These are phyloP conservation scores for Ophiostoma sp. DNA, from an alignment of 2,329 filamentous ascomycete species.

Conservation along the genomic window DNA sequence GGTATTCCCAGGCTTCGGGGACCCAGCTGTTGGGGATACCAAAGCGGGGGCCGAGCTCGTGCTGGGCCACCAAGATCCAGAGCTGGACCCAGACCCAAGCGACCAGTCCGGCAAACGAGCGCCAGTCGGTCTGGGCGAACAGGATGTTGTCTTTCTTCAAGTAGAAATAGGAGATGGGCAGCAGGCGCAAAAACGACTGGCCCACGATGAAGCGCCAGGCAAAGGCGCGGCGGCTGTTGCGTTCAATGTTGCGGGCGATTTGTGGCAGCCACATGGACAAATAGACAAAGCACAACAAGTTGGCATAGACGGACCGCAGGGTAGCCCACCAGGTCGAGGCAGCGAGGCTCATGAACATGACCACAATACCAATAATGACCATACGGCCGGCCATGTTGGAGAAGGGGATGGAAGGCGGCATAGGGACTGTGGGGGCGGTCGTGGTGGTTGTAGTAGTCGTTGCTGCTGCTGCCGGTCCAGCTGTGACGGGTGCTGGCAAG, in stretches of 20 bases:
- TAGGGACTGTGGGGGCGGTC: conserved; percentile 32
- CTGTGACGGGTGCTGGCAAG: conserved; percentile 31
- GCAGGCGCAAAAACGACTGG: conserved; percentile 73
- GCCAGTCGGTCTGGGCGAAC: conserved; percentile 69
- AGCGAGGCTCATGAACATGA: conserved; percentile 60
- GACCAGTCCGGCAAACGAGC: conserved; percentile 62
- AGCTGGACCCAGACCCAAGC: conserved; percentile 89
- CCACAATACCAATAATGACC: conserved; percentile 54
- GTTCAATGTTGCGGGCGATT: conserved; percentile 83
- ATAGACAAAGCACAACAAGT: conserved; percentile 70
- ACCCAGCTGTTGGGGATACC: conserved; percentile 70
- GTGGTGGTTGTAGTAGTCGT: conserved; percentile 39
- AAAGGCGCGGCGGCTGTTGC: conserved; percentile 89
- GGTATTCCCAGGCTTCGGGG: conserved; percentile 88
- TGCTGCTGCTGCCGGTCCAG: conserved; percentile 33
- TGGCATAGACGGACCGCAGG: conserved; percentile 58
- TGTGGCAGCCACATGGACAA: conserved; percentile 92
- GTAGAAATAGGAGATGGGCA: conserved; percentile 86
- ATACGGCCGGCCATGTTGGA: conserved; percentile 59
- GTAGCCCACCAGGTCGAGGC: conserved; percentile 61
- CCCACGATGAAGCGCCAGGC: conserved; percentile 87
- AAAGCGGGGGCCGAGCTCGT: conserved; percentile 84
- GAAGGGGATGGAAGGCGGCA: conserved; percentile 43
- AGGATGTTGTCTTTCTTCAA: conserved; percentile 75
- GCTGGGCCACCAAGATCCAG: conserved; percentile 74